These are phyloP conservation scores for Saussurea involucrata DNA, from an alignment of 129 eudicot genomes.

Conservation along the genomic window DNA sequence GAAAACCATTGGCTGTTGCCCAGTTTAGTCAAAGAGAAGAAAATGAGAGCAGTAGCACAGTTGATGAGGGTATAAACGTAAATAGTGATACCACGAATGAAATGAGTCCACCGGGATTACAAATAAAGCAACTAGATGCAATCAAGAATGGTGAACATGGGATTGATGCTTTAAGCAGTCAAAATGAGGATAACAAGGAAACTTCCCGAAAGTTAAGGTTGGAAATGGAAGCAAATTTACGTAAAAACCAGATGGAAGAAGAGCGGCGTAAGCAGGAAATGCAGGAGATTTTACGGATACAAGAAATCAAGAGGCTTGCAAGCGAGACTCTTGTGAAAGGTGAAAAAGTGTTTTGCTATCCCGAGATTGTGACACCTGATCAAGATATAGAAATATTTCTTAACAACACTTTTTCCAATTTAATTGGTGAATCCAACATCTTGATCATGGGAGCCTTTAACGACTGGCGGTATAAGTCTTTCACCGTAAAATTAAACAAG, in stretches of 20 bases:
- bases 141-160: slow-evolving; percentile 26
- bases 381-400: slow-evolving; percentile 74
- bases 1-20: slow-evolving; percentile 17
- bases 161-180: too few species aligned
- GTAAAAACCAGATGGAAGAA: slow-evolving; percentile 21
- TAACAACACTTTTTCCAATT: slow-evolving; percentile 61
- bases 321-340: slow-evolving; percentile 59
- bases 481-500: slow-evolving; percentile 62
- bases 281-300: slow-evolving; percentile 59
- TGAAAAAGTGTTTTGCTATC: slow-evolving; percentile 66
- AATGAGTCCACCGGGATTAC: slow-evolving; percentile 17
- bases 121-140: slow-evolving; percentile 15
- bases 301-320: slow-evolving; percentile 61
- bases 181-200: too few species aligned
- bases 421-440: slow-evolving; percentile 67
- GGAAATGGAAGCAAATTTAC: slow-evolving; percentile 10
- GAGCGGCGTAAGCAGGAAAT: slow-evolving; percentile 35
- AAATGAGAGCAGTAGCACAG: slow-evolving; percentile 23
- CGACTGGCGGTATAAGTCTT: slow-evolving; percentile 90
- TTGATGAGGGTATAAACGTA: slow-evolving; percentile 15
- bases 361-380: slow-evolving; percentile 64
- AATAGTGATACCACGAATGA: slow-evolving; percentile 23
- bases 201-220: too few species aligned
- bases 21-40: slow-evolving; percentile 33
- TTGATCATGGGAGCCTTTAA: slow-evolving; percentile 90